A percentile compares a stretch with the other conserved stretches of the same genome.
Conservation (phyloP, 371 early-diverging fungal genomes). For the Rhizopus microsporus region DNA sequence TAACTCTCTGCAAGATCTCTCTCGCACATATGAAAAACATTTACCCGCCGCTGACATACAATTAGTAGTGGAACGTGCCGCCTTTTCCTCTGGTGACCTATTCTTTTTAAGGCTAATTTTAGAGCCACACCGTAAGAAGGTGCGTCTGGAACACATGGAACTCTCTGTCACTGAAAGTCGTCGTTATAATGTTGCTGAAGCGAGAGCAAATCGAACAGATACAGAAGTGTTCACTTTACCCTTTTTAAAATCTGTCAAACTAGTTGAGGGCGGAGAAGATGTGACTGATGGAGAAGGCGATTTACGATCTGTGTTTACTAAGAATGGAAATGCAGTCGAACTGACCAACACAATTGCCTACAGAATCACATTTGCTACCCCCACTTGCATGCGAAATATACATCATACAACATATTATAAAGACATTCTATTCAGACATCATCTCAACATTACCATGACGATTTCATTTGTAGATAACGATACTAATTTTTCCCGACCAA, state of each 20-base stretch:
- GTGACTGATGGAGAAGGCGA: background rate
- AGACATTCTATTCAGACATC: slow-evolving; percentile 33
- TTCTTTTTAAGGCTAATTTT: slow-evolving; percentile 26
- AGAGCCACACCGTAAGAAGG: slow-evolving; percentile 33
- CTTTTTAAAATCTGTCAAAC: slow-evolving; percentile 16
- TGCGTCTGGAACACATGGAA: slow-evolving; percentile 36
- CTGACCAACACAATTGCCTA: slow-evolving; percentile 32
- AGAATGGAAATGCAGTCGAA: slow-evolving; percentile 23
- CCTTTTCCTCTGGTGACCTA: slow-evolving; percentile 39
- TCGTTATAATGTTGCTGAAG: slow-evolving; percentile 26
- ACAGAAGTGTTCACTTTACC: slow-evolving; percentile 23
- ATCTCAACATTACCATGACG: slow-evolving; percentile 27
- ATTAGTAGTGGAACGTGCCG: slow-evolving; percentile 34
- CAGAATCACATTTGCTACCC: slow-evolving; percentile 35
- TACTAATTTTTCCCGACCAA: slow-evolving; percentile 4
- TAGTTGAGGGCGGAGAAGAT: slow-evolving; percentile 20
- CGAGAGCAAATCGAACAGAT: slow-evolving; percentile 28
- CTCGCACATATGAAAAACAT: slow-evolving; percentile 40
- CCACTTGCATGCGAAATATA: slow-evolving; percentile 33
- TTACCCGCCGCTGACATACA: slow-evolving; percentile 30
- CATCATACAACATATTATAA: slow-evolving; percentile 40
- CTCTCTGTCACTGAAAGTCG: slow-evolving; percentile 26
- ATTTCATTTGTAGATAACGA: slow-evolving; percentile 30
- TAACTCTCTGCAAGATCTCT: slow-evolving; percentile 36
- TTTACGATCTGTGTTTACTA: slow-evolving; percentile 25